These are phyloP conservation scores for Fusarium ambrosium DNA, from an alignment of 2,329 filamentous ascomycete genomes.

Conservation along the genomic window DNA sequence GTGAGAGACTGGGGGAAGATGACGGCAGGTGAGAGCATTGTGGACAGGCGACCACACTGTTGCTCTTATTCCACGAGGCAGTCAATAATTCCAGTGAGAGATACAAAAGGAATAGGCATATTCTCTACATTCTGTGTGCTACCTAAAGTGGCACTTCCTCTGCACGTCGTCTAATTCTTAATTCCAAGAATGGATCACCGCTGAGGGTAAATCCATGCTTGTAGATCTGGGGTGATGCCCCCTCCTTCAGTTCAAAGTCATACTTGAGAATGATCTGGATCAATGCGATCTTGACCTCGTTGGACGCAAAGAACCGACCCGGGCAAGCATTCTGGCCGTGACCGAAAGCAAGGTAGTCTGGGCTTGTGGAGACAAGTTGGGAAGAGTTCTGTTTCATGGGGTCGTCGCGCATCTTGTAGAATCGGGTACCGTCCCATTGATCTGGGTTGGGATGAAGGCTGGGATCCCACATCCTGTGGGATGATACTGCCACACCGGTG, in stretches of 20 bases:
- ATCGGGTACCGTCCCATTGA: constrained; percentile 48
- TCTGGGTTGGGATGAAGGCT: constrained; percentile 43
- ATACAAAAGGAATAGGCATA: background rate
- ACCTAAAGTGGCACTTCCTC: background rate
- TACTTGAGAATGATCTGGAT: constrained; percentile 49
- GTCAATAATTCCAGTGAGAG: background rate
- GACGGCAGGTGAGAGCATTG: too few relatives aligned
- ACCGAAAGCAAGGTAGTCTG: constrained; percentile 54
- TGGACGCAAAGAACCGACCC: constrained; percentile 58
- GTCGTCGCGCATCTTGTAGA: constrained; percentile 44
- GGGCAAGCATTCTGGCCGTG: constrained; percentile 59
- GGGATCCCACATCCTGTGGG: constrained; percentile 37
- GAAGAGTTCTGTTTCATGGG: constrained; percentile 41
- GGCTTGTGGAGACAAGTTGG: constrained; percentile 52
- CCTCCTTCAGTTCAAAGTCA: constrained; percentile 27
- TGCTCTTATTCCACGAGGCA: background rate
- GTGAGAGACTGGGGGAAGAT: background rate
- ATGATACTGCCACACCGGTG: background rate
- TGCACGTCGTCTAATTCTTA: background rate
- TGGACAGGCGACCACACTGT: background rate
- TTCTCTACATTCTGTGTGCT: background rate
- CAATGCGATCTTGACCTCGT: constrained; percentile 55
- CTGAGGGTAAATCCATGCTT: background rate
- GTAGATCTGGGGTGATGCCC: background rate
- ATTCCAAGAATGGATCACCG: background rate